phyloP scores from a whole-genome alignment of 306 rosid species.

The Lotus japonicus region DNA sequence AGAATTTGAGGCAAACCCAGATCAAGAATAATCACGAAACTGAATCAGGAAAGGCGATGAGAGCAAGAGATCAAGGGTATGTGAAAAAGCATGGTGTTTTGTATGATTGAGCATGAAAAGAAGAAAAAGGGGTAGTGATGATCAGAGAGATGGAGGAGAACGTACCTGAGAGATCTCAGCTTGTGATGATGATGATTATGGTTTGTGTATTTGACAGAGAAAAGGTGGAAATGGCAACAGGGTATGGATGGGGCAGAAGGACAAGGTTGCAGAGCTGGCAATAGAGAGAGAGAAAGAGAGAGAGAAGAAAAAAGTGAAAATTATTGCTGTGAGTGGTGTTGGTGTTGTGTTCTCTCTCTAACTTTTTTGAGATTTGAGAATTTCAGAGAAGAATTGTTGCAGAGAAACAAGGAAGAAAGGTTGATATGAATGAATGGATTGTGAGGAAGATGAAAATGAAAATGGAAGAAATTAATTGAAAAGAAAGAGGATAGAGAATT shows the following conservation, averaged over 20 bases:
- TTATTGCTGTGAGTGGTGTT: constrained; percentile 65
- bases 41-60: background rate
- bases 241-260: constrained; percentile 48
- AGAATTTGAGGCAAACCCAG: constrained; percentile 15
- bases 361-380: constrained; percentile 70
- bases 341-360: too few species aligned
- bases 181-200: constrained; percentile 25
- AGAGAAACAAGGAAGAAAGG: constrained; percentile 10
- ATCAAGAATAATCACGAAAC: constrained; percentile 7
- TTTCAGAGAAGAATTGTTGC: constrained; percentile 39
- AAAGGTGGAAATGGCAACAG: constrained; percentile 24
- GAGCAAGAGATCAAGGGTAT: constrained; percentile 34
- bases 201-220: constrained; percentile 14
- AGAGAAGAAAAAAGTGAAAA: constrained; percentile 39
- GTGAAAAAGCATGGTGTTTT: background rate
- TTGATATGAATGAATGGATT: background rate
- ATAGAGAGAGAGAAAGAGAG: constrained; percentile 42
- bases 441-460: constrained; percentile 24
- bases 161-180: constrained; percentile 66
- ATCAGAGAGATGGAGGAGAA: constrained; percentile 24
- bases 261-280: constrained; percentile 83
- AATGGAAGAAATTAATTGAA: background rate
- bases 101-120: background rate
- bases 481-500: background rate
- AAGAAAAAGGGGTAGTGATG: background rate